Conservation (phyloP, 352 stramenopile species). For the Phytopythium oedochilum region DNA sequence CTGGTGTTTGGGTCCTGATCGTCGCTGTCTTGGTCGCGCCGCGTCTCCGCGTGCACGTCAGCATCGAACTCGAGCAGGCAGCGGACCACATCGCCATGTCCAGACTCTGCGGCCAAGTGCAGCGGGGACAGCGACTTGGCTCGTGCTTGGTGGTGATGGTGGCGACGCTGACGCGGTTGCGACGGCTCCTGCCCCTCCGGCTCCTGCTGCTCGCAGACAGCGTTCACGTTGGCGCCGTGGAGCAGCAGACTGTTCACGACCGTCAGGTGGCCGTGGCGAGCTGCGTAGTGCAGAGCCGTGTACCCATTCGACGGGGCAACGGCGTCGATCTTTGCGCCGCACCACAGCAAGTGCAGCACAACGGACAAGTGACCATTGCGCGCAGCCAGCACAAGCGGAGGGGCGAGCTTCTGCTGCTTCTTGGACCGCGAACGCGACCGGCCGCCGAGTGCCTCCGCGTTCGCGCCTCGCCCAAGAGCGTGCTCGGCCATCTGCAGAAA, state of each 20-base stretch:
- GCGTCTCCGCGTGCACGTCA: conserved; percentile 39
- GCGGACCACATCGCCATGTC: conserved; percentile 44
- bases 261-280: conserved; percentile 45
- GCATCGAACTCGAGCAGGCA: conserved; percentile 47
- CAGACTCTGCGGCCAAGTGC: conserved; percentile 45
- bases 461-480: conserved; percentile 30
- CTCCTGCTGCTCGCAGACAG: conserved; percentile 25
- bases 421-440: conserved; percentile 9
- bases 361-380: conserved; percentile 39
- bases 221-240: conserved; percentile 45
- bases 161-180: neutral
- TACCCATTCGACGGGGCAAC: conserved; percentile 34
- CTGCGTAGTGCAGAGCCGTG: conserved; percentile 44
- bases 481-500: conserved; percentile 52
- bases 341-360: conserved; percentile 47
- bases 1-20: neutral
- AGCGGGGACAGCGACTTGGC: conserved; percentile 19
- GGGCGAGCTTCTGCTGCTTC: conserved; percentile 22
- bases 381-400: conserved; percentile 41
- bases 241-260: conserved; percentile 53
- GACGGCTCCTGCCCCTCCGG: conserved; percentile 14
- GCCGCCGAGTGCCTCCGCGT: conserved; percentile 25
- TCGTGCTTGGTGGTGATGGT: neutral
- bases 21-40: conserved; percentile 5
- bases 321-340: conserved; percentile 34